Base-by-base conservation (phyloP, 768 basidiomycete genomes). In the Pisolithus albus region DNA sequence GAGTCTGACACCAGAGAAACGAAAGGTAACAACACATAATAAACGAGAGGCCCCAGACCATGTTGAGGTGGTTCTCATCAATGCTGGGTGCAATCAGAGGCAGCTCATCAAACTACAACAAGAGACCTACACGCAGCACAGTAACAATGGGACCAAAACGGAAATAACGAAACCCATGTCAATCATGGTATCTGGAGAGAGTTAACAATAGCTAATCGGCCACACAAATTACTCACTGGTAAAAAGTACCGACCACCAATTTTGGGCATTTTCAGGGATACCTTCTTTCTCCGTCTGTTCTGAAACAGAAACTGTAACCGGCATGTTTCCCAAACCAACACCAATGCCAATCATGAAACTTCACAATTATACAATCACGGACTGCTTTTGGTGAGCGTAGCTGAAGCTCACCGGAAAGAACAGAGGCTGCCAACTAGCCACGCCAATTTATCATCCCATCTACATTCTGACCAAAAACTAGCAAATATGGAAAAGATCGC, bases 331-430 rank as follows among this genome's bases (percentile, higher is more conserved):
- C 6, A 87, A 88, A 5, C 91, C 90, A 0, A 93, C 77, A 21
- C 92, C 92, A 49, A 94, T 85, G 36, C 94, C 94, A 42, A 93
- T 75, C 1, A 95, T 66, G 73, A 94, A 93, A 8, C 90, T 90
- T 51, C 55, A 10, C 3, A 34, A 15, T 15, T 34, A 23, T 16
- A 18, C 15, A 3, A 16, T 21, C 41, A 3, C 26, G 47, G 47
- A 36, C 9, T 23, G 26, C 46, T 32, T 32, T 0, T 1, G 32
- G 21, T 7, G 11, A 45, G 21, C 13, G 11, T 7, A 11, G 18
- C 8, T 24, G 19, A 13, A 36, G 64, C 70, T 59, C 58, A 86
- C 84, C 91, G 82, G 71, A 83, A 89, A 15, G 83, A 86, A 45
- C 73, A 79, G 26, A 10, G 95, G 78, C 79, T 92, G 38, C 79